Evolutionary conservation across 139 green algal genomes (phyloP).

Genomic region (Tetratostichococcus sp.): DNA sequence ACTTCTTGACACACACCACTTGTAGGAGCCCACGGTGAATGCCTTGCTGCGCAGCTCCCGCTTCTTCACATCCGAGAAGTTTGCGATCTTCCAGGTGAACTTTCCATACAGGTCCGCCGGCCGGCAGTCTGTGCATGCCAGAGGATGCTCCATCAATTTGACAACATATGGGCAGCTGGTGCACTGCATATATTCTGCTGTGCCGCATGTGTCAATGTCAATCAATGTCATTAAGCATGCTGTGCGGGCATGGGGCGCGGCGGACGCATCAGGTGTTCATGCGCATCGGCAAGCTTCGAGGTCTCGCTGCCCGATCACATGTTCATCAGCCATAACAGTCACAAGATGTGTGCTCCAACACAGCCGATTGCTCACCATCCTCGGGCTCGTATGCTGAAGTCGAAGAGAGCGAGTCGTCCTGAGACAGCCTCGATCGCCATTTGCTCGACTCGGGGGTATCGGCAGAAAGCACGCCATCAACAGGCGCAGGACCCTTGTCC

Average conservation of each 20-base stretch:
- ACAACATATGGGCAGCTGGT: no score
- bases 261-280: no score
- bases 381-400: conserved; percentile 73
- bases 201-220: no score
- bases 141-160: neutral
- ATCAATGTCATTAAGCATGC: no score
- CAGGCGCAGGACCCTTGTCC: conserved; percentile 61
- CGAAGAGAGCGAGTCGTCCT: conserved; percentile 56
- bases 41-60: conserved; percentile 86
- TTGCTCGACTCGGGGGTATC: conserved; percentile 77
- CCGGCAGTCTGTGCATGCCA: conserved; percentile 37
- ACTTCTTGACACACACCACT: conserved; percentile 66
- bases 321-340: neutral
- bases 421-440: conserved; percentile 47
- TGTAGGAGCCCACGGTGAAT: conserved; percentile 92
- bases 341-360: neutral
- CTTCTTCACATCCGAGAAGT: conserved; percentile 91
- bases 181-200: no score
- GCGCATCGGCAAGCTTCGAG: no score
- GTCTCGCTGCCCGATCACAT: no score
- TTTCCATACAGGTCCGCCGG: conserved; percentile 89
- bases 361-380: conserved; percentile 23
- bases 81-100: conserved; percentile 97
- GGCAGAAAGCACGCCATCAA: conserved; percentile 72
- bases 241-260: no score